Evolutionary conservation across 495 filamentous ascomycete species (phyloP).

Genomic region (Hypoxylon perforatum): DNA sequence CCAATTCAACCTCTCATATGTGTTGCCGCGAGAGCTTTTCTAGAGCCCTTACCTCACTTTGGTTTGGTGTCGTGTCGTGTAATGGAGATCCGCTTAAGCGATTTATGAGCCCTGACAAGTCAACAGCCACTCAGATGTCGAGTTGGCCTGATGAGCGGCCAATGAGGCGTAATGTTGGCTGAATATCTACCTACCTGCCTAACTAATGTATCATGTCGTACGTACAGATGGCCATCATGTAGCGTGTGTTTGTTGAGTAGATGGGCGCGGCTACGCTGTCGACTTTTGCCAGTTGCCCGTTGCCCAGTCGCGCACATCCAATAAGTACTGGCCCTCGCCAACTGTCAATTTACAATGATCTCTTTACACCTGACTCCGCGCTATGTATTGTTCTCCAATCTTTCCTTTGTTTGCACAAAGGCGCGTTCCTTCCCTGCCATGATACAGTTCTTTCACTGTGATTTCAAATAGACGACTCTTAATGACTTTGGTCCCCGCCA

Average conservation of each 20-base stretch:
- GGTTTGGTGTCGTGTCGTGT: conserved; percentile 26
- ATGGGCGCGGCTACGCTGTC: conserved; percentile 17
- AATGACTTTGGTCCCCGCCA: conserved; percentile 20
- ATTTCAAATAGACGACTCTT: conserved; percentile 21
- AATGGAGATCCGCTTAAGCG: conserved; percentile 7
- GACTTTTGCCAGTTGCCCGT: conserved; percentile 9
- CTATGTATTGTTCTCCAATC: conserved; percentile 19
- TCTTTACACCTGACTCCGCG: conserved; percentile 21
- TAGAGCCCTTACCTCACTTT: conserved; percentile 26
- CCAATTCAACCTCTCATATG: conserved; percentile 35
- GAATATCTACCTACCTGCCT: background rate
- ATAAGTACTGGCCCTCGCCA: conserved; percentile 30
- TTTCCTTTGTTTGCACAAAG: conserved; percentile 32
- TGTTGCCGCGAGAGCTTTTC: conserved; percentile 40
- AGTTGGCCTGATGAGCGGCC: conserved; percentile 13
- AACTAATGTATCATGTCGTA: conserved; percentile 4
- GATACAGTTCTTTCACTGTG: conserved; percentile 21
- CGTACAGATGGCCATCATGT: conserved; percentile 9
- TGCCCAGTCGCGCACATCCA: conserved; percentile 15
- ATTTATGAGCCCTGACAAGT: background rate
- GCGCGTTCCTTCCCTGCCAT: conserved; percentile 8
- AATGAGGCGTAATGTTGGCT: conserved; percentile 26
- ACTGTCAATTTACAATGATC: conserved; percentile 25
- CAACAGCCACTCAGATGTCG: conserved; percentile 28
- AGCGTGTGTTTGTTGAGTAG: conserved; percentile 14